These are phyloP conservation scores for Camelina neglecta DNA, from an alignment of 345 rosid genomes.

Conservation along the genomic window DNA sequence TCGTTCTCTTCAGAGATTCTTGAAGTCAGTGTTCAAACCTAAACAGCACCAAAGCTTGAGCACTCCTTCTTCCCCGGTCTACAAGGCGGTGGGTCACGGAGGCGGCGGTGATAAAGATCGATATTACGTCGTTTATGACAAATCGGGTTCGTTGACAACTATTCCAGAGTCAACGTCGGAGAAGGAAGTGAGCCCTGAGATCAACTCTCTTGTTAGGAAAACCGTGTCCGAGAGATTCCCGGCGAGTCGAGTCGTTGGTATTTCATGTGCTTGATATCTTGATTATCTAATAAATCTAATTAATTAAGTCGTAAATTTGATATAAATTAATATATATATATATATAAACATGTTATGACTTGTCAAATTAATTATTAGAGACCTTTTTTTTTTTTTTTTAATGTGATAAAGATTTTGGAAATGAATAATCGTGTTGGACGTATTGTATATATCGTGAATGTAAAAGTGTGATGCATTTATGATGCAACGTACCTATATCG, in stretches of 20 bases:
- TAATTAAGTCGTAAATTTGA: slow-evolving; percentile 10
- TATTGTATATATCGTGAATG: not conserved
- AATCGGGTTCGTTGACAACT: slow-evolving; percentile 74
- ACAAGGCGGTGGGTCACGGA: slow-evolving; percentile 36
- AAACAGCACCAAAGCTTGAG: slow-evolving; percentile 39
- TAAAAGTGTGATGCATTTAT: slow-evolving; percentile 27
- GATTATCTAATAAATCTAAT: not conserved
- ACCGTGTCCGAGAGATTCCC: slow-evolving; percentile 77
- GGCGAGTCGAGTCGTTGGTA: slow-evolving; percentile 53
- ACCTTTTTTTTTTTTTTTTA: not conserved
- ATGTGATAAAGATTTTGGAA: slow-evolving; percentile 4
- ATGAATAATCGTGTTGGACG: slow-evolving; percentile 27
- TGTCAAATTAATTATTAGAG: slow-evolving; percentile 10
- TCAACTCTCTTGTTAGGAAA: slow-evolving; percentile 56
- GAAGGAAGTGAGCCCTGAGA: slow-evolving; percentile 60
- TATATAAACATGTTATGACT: not conserved
- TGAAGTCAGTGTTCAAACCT: slow-evolving; percentile 66
- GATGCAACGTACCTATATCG: slow-evolving; percentile 7
- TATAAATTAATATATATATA: not conserved
- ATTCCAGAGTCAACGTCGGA: slow-evolving; percentile 69
- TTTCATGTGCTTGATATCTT: slow-evolving; percentile 55
- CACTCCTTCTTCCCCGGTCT: slow-evolving; percentile 35
- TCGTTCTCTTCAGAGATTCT: slow-evolving; percentile 61
- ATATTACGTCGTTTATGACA: slow-evolving; percentile 62
- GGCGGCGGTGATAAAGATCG: slow-evolving; percentile 40